Evolutionary conservation across 306 rosid genomes (phyloP), one percentile per base, ranked within the genome.

Genomic region (Hippophae gyantsensis): DNA sequence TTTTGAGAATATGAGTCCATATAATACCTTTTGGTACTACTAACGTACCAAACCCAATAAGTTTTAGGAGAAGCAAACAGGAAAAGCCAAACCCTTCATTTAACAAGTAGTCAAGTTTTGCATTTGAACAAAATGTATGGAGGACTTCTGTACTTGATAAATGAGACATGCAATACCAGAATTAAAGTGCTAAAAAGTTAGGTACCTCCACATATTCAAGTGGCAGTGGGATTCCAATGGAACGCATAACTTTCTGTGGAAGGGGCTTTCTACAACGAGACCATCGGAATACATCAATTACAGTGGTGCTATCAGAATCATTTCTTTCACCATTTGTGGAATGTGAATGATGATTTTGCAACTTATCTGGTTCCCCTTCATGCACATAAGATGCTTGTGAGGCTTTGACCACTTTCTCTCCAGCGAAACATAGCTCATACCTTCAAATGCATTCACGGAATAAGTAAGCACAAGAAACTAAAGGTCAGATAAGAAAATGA

Each of bases 241-340:
- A 61, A 56, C 83, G 84, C 95, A 83, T 87, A 49, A 78, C 65
- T 76, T 79, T 78, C 84, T 90, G 98, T 10, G 96, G 92, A 38
- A 90, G 84, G 48, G 95, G 89, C 73, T 61, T 87, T 83, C 83
- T 87, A 67, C 98, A 90, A 10, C 92, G 86, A 69, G 95, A 77
- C 98, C 98, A 90, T 38, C 98, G 89, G 61, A 90, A 90, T 70
- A 65, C 81, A 58, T 90, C 98, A 62, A 85, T 68, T 74, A 77
- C 63, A 41, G 61, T 58, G 62, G 61, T 60, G 62, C 72, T 81
- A 25, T 90, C 96, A 58, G 66, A 58, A 47, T 85, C 95, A 56
- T 65, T 71, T 74, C 78, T 82, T 48, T 85, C 92, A 58, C 94
- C 90, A 64, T 85, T 84, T 50, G 89, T 13, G 55, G 86, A 60